Percentiles rank a stretch among this genome's conserved stretches.
Evolutionary conservation across 768 basidiomycete species (phyloP).

Genomic region (Leucosporidium scottii): DNA sequence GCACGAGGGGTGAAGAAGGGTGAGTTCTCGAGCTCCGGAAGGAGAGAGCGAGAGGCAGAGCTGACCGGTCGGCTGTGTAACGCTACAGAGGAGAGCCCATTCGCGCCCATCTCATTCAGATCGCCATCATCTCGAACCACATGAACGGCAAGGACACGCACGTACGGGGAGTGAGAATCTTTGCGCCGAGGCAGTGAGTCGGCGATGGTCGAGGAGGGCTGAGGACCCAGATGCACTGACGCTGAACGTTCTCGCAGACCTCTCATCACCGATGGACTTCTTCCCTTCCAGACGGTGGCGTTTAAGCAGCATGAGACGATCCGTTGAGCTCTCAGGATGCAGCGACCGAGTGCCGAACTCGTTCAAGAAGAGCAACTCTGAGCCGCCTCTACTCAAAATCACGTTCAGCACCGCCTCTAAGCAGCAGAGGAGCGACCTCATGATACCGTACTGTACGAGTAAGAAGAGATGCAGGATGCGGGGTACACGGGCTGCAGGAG

Average conservation of each 20-base stretch:
- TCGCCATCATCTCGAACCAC: slow-evolving; percentile 85
- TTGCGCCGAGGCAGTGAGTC: slow-evolving; percentile 73
- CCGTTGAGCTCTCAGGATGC: slow-evolving; percentile 46
- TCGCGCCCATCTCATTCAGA: slow-evolving; percentile 79
- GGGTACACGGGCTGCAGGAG: too few species aligned
- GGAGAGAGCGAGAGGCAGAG: not conserved
- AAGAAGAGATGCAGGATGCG: too few species aligned
- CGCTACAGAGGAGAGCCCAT: slow-evolving; percentile 63
- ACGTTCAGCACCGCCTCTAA: too few species aligned
- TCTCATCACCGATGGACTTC: slow-evolving; percentile 57
- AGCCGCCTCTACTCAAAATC: too few species aligned
- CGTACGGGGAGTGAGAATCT: slow-evolving; percentile 79
- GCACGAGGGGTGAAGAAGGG: slow-evolving; percentile 66
- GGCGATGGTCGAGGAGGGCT: slow-evolving; percentile 18
- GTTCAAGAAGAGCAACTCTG: too few species aligned
- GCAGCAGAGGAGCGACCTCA: too few species aligned
- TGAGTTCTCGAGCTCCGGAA: slow-evolving; percentile 44
- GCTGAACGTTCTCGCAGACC: slow-evolving; percentile 43
- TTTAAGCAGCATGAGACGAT: slow-evolving; percentile 76
- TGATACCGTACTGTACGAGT: too few species aligned
- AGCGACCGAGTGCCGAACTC: too few species aligned
- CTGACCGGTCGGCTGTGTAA: not conserved
- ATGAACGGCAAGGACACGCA: slow-evolving; percentile 99
- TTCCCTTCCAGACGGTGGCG: slow-evolving; percentile 57
- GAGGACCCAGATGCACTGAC: slow-evolving; percentile 3